phyloP scores from a whole-genome alignment of 2,329 filamentous ascomycete genomes.

The Ilyonectria sp. region DNA sequence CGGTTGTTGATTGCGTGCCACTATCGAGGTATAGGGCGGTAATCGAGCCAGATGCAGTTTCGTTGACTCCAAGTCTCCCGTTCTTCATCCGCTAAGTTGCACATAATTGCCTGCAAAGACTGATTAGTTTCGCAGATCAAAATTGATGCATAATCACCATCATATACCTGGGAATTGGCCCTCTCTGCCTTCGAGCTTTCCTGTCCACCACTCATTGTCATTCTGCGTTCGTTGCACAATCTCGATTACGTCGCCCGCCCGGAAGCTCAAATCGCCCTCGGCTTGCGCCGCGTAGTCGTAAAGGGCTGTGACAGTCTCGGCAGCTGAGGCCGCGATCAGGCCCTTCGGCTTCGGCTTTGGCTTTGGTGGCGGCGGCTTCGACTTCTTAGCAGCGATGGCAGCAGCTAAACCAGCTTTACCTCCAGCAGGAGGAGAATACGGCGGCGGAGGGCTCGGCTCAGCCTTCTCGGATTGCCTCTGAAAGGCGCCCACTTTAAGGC shows the following conservation, averaged over 20 bases:
- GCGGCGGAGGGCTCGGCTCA: conserved; percentile 75
- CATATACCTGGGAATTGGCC: conserved; percentile 94
- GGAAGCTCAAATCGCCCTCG: conserved; percentile 93
- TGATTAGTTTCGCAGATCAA: conserved; percentile 42
- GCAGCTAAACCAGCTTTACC: conserved; percentile 60
- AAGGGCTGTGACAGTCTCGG: conserved; percentile 88
- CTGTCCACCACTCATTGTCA: conserved; percentile 98
- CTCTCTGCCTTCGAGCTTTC: conserved; percentile 82
- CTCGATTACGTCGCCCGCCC: conserved; percentile 90
- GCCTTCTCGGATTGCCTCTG: conserved; percentile 57
- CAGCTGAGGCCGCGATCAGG: conserved; percentile 74
- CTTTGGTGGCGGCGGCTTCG: conserved; percentile 78
- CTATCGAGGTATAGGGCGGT: conserved; percentile 30
- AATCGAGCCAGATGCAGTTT: conserved; percentile 17
- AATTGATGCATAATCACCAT: background rate
- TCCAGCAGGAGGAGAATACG: conserved; percentile 71
- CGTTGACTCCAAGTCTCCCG: background rate
- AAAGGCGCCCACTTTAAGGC: conserved; percentile 54
- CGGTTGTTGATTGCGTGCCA: conserved; percentile 32
- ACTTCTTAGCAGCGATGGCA: conserved; percentile 67
- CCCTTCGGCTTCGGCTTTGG: conserved; percentile 84
- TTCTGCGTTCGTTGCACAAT: conserved; percentile 88
- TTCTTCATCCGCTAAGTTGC: conserved; percentile 52
- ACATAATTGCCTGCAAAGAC: conserved; percentile 65
- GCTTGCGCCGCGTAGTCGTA: conserved; percentile 98